Percentiles rank a stretch among this genome's conserved stretches.
Conservation (phyloP, 2,329 filamentous ascomycete genomes). For the Fonsecaea nubica region DNA sequence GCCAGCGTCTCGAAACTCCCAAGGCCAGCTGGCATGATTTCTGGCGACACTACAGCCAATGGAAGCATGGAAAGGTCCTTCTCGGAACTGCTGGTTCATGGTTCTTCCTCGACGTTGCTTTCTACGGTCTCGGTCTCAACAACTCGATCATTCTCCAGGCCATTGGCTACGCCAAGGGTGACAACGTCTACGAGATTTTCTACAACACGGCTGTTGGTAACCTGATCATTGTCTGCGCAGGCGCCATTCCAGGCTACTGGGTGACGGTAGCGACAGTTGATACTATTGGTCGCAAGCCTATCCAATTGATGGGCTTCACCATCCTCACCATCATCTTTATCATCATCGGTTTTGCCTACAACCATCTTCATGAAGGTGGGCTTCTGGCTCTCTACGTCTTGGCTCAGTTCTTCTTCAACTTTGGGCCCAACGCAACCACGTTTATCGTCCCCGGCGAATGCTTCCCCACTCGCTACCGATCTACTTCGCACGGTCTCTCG, state of each 20-base stretch:
- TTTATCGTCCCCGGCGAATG: constrained; percentile 70
- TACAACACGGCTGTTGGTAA: constrained; percentile 80
- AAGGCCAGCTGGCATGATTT: constrained; percentile 78
- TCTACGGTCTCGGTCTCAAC: constrained; percentile 74
- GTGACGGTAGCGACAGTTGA: constrained; percentile 77
- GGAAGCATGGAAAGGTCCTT: constrained; percentile 74
- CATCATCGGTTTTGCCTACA: constrained; percentile 66
- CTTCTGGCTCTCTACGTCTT: constrained; percentile 69
- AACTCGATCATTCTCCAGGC: constrained; percentile 73
- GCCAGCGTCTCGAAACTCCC: constrained; percentile 65
- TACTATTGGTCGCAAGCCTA: constrained; percentile 76
- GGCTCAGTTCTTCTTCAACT: constrained; percentile 71
- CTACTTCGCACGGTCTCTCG: constrained; percentile 68
- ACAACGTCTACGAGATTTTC: constrained; percentile 70
- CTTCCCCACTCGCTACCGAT: constrained; percentile 68
- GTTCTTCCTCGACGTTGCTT: constrained; percentile 75
- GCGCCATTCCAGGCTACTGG: constrained; percentile 83
- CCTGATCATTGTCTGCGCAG: constrained; percentile 77
- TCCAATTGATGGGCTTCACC: constrained; percentile 69
- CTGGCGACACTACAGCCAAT: constrained; percentile 70
- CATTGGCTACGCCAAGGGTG: constrained; percentile 73
- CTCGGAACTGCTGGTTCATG: constrained; percentile 83
- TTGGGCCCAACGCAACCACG: constrained; percentile 70
- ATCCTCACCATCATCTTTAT: constrained; percentile 68
- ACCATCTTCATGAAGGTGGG: constrained; percentile 55